Conservation (phyloP, 1,284 basidiomycete genomes). For the Heterobasidion parviporum region DNA sequence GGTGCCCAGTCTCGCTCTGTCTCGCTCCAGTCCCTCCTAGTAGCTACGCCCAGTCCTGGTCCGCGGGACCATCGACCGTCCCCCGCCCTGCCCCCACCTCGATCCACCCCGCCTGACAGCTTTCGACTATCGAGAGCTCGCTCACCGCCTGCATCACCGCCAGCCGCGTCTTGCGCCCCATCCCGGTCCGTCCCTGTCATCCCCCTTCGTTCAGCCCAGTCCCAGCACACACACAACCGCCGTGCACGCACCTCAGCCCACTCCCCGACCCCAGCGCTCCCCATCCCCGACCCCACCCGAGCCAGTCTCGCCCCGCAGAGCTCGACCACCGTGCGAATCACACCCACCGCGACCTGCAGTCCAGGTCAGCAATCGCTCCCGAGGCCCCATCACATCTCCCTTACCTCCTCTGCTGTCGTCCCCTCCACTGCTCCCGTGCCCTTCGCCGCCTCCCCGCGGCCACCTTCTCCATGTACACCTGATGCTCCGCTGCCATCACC, state of each 20-base stretch:
- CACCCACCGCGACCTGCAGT: background rate
- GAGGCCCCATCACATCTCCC: background rate
- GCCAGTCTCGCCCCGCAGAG: background rate
- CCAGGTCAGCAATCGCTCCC: background rate
- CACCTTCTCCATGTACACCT: conserved; percentile 6
- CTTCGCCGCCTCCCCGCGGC: background rate
- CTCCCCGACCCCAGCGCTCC: conserved; percentile 7
- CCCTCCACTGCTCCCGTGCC: background rate
- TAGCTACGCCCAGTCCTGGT: background rate
- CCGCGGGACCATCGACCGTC: background rate
- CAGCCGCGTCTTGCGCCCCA: conserved; percentile 23
- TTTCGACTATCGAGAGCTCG: conserved; percentile 36
- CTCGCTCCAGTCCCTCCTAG: background rate
- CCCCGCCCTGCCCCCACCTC: conserved; percentile 14
- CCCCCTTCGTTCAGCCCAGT: background rate
- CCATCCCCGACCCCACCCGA: conserved; percentile 2
- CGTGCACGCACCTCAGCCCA: conserved; percentile 11
- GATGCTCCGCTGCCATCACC: conserved; percentile 3
- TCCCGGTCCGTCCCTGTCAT: conserved; percentile 15
- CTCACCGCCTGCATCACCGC: conserved; percentile 30
- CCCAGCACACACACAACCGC: background rate
- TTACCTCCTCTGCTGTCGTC: background rate
- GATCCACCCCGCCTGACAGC: conserved; percentile 31
- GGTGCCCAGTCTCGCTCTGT: background rate
- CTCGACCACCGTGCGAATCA: conserved; percentile 1